Base-by-base conservation (phyloP, 345 rosid species). In the Camelina neglecta region DNA sequence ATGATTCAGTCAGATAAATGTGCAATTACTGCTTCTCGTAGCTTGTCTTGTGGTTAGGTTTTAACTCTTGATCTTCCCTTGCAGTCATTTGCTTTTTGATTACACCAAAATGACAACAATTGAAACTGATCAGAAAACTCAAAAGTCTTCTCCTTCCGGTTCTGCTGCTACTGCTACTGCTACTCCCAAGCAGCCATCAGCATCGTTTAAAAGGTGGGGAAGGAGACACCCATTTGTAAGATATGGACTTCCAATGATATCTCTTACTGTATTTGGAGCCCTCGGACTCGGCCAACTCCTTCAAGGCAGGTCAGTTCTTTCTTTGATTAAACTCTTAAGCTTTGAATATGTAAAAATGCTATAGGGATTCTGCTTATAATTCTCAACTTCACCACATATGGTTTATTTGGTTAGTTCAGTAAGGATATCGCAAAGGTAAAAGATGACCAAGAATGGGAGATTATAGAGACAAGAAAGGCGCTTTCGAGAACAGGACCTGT, bases 201-300 rank as follows among this genome's bases (percentile, higher is more conserved):
- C 80, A 2, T 81, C 84, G n/a, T 90, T 89, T 79, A 92, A 79
- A 76, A 85, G 96, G 65, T 94, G 91, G 97, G 97, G 97, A 56
- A 85, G 97, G 76, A 87, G 76, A 79, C 65, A 95, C 68, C 98
- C 99, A 2, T 89, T 95, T 83, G 49, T 95, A 41, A 80, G 98
- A 82, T 92, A 92, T 68, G 99, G 99, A 44, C 88, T 95, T 71
- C 98, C 99, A 1, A 90, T 92, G 97, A 92, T 95, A 68, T 95
- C 96, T 5, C 89, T 95, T 65, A 92, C 97, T 0, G 93, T 90
- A 10, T 78, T 88, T 45, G 99, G 97, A 23, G 86, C 96, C 6
- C 50, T 89, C 5, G 97, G 98, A 0, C 93, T 95, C 11, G 90
- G 85, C 73, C 99, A 95, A 73, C 97, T 95, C 72, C 82, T 90